phyloP scores from a whole-genome alignment of 2,329 filamentous ascomycete species.

The Venturia oleaginea region DNA sequence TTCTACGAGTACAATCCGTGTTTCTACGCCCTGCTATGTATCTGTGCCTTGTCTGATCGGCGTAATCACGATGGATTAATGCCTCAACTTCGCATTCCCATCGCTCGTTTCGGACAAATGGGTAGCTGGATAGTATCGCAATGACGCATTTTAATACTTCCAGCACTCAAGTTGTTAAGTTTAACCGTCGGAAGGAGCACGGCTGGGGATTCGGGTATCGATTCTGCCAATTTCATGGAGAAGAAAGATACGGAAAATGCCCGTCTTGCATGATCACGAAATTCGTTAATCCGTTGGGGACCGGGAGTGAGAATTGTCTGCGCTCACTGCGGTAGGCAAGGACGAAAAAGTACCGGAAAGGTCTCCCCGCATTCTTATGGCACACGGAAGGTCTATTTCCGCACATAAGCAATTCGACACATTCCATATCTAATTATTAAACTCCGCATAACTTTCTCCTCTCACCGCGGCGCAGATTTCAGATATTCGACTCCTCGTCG shows the following conservation, averaged over 20 bases:
- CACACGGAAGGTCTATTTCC: neutral
- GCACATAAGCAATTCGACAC: neutral
- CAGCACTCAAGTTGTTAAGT: neutral
- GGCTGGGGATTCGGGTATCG: neutral
- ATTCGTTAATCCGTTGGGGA: neutral
- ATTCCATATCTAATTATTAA: neutral
- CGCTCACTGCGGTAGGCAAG: neutral
- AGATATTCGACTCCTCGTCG: neutral
- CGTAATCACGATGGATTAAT: neutral
- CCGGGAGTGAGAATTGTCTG: neutral
- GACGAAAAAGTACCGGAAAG: neutral
- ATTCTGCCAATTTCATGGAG: neutral
- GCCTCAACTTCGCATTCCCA: neutral
- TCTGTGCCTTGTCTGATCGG: neutral
- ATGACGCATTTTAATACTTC: neutral
- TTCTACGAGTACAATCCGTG: neutral
- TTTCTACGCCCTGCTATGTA: neutral
- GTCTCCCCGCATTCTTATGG: neutral
- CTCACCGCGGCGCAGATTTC: neutral
- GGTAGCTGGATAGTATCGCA: neutral
- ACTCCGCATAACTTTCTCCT: neutral
- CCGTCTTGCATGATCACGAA: neutral
- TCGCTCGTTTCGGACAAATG: conserved; percentile 1
- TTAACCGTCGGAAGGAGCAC: neutral
- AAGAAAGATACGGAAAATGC: neutral